Conservation (phyloP, 495 filamentous ascomycete species). For the Penicillium lividum region DNA sequence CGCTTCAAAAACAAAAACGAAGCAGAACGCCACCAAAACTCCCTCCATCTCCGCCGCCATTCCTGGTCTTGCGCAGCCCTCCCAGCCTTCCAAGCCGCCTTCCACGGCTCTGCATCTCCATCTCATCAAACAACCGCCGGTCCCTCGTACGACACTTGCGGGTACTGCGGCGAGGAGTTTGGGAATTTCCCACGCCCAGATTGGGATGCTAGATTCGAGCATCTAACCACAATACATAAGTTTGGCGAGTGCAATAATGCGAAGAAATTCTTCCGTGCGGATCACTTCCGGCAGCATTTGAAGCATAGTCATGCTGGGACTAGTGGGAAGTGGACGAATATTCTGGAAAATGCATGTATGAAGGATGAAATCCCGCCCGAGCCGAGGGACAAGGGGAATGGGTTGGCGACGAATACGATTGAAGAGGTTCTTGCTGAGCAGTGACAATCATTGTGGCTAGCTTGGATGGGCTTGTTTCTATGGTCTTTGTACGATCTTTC, state of each 20-base stretch:
- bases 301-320: constrained; percentile 98
- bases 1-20: constrained; percentile 99
- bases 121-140: constrained; percentile 39
- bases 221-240: constrained; percentile 89
- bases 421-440: constrained; percentile 33
- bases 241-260: constrained; percentile 97
- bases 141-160: constrained; percentile 72
- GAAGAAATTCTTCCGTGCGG: constrained; percentile 97
- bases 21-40: constrained; percentile 96
- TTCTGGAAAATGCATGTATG: constrained; percentile 96
- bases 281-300: constrained; percentile 96
- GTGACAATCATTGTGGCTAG: neutral
- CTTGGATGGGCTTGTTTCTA: neutral
- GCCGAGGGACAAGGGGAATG: constrained; percentile 28
- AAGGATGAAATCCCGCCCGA: constrained; percentile 72
- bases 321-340: constrained; percentile 98
- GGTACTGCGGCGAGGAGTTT: constrained; percentile 96
- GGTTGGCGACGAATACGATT: constrained; percentile 38
- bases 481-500: neutral
- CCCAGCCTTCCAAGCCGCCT: constrained; percentile 72
- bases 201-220: constrained; percentile 82
- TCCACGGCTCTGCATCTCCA: constrained; percentile 67
- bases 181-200: constrained; percentile 66
- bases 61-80: constrained; percentile 97
- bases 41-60: constrained; percentile 89